phyloP scores from a whole-genome alignment of 2,329 filamentous ascomycete genomes.

The Neoscytalidium dimidiatum region DNA sequence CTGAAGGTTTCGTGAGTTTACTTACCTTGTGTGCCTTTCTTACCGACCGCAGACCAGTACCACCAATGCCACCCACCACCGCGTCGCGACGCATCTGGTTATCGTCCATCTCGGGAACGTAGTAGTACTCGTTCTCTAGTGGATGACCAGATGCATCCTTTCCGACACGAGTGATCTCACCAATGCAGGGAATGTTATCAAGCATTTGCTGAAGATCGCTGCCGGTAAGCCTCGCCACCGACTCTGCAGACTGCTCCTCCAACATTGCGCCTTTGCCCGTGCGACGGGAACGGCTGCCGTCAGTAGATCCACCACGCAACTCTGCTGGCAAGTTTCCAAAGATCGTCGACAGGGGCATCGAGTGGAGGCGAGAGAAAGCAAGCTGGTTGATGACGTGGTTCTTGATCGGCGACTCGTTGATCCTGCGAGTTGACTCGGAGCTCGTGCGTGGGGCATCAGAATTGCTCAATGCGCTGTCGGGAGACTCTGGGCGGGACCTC shows the following conservation, averaged over 20 bases:
- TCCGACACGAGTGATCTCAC: conserved; percentile 84
- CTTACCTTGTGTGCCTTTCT: conserved; percentile 96
- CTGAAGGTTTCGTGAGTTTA: not conserved
- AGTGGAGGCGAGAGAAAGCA: conserved; percentile 89
- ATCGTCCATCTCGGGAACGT: conserved; percentile 81
- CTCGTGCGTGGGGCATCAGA: conserved; percentile 21
- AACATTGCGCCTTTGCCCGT: conserved; percentile 44
- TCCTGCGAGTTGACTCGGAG: conserved; percentile 27
- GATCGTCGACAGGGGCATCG: conserved; percentile 86
- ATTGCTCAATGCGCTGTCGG: conserved; percentile 25
- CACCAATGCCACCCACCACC: conserved; percentile 82
- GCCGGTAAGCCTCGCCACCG: conserved; percentile 30
- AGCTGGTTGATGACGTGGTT: conserved; percentile 96
- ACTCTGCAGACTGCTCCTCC: conserved; percentile 40
- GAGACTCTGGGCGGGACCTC: conserved; percentile 30
- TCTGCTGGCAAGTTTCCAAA: conserved; percentile 78
- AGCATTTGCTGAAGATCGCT: conserved; percentile 69
- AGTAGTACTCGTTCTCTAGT: conserved; percentile 96
- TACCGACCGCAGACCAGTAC: conserved; percentile 85
- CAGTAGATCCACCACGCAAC: conserved; percentile 26
- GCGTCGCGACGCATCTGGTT: conserved; percentile 78
- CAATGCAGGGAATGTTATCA: conserved; percentile 75
- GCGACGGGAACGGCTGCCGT: not conserved
- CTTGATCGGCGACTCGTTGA: conserved; percentile 55
- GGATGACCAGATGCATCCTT: conserved; percentile 95